phyloP scores from a whole-genome alignment of 257 asterid genomes.

The Capsicum chinense region DNA sequence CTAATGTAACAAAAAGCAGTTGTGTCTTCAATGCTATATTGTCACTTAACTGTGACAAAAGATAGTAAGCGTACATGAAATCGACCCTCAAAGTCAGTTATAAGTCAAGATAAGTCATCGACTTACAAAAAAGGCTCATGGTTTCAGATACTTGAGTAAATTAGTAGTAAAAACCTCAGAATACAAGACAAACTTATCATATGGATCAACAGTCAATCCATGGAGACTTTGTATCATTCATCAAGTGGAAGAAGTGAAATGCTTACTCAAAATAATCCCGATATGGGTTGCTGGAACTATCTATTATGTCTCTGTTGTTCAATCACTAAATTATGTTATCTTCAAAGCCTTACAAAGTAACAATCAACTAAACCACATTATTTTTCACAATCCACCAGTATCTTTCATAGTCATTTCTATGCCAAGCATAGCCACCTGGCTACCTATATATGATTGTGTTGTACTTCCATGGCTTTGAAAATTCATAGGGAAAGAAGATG shows the following conservation, averaged over 20 bases:
- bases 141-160: constrained; percentile 37
- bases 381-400: constrained; percentile 44
- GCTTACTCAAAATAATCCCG: constrained; percentile 39
- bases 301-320: constrained; percentile 30
- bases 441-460: constrained; percentile 41
- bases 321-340: constrained; percentile 33
- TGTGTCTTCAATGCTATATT: too few species aligned
- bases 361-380: constrained; percentile 26
- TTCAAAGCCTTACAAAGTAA: constrained; percentile 44
- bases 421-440: constrained; percentile 40
- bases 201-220: constrained; percentile 1
- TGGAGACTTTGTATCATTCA: constrained; percentile 47
- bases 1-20: too few species aligned
- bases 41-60: not conserved
- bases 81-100: not conserved
- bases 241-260: constrained; percentile 47
- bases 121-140: not conserved
- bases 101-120: not conserved
- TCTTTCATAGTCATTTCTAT: constrained; percentile 36
- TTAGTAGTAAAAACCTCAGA: constrained; percentile 39
- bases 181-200: constrained; percentile 32
- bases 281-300: constrained; percentile 40
- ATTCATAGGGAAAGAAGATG: constrained; percentile 29
- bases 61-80: not conserved
- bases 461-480: not conserved